These are phyloP conservation scores for Candida michaelii DNA, from an alignment of 805 yeast genomes.

Conservation along the genomic window DNA sequence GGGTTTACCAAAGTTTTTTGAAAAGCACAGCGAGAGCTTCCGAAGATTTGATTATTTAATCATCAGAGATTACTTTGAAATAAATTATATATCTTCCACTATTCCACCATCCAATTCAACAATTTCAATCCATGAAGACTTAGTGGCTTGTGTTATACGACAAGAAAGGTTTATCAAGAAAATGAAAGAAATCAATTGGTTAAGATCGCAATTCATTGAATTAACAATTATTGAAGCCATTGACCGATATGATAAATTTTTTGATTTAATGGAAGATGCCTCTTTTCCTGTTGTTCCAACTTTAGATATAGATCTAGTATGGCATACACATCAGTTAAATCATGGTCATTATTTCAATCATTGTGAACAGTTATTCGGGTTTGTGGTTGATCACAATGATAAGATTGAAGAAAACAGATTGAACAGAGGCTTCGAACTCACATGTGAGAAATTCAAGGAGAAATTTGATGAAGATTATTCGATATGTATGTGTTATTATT, in stretches of 20 bases:
- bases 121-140: slow-evolving; percentile 14
- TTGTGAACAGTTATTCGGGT: slow-evolving; percentile 6
- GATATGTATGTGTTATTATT: background rate
- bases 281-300: slow-evolving; percentile 8
- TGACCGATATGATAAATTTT: slow-evolving; percentile 20
- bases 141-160: slow-evolving; percentile 24
- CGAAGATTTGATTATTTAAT: slow-evolving; percentile 16
- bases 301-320: slow-evolving; percentile 6
- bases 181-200: slow-evolving; percentile 13
- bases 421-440: slow-evolving; percentile 16
- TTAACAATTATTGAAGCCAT: slow-evolving; percentile 20
- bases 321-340: slow-evolving; percentile 8
- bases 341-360: background rate
- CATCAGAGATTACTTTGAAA: slow-evolving; percentile 13
- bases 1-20: background rate
- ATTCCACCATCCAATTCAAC: slow-evolving; percentile 1
- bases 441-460: slow-evolving; percentile 7
- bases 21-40: background rate
- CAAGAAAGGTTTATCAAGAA: slow-evolving; percentile 23
- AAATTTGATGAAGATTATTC: slow-evolving; percentile 1
- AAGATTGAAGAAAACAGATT: slow-evolving; percentile 22
- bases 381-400: slow-evolving; percentile 20
- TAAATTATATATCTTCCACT: background rate
- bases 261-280: slow-evolving; percentile 9
- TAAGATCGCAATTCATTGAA: slow-evolving; percentile 3